Conservation (phyloP, 805 yeast species). For the Yamadazyma akitaensis region DNA sequence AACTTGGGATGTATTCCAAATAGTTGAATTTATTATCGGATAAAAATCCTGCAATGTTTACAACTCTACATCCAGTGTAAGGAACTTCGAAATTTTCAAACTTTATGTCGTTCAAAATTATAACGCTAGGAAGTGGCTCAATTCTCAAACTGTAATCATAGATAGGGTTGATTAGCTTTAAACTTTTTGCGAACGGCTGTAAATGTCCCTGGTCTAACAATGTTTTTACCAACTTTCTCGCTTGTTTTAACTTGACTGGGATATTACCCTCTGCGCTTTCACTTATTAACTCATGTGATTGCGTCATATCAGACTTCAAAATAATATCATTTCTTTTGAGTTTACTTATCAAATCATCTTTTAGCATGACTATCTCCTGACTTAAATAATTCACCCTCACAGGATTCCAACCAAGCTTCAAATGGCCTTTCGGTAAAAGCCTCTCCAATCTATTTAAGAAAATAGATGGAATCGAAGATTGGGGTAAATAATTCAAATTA, state of each 20-base stretch:
- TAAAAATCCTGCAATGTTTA: slow-evolving; percentile 64
- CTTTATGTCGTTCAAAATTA: slow-evolving; percentile 64
- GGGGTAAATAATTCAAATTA: slow-evolving; percentile 49
- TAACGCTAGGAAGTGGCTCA: slow-evolving; percentile 71
- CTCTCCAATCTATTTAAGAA: slow-evolving; percentile 69
- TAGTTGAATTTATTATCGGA: slow-evolving; percentile 48
- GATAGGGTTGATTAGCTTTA: slow-evolving; percentile 66
- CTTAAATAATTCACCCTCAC: slow-evolving; percentile 71
- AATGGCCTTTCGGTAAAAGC: slow-evolving; percentile 28
- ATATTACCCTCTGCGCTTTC: slow-evolving; percentile 19
- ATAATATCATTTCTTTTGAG: slow-evolving; percentile 66
- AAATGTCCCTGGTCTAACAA: slow-evolving; percentile 82
- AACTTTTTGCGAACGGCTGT: slow-evolving; percentile 67
- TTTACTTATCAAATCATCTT: slow-evolving; percentile 72
- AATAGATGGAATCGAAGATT: slow-evolving; percentile 62
- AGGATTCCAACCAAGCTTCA: slow-evolving; percentile 64
- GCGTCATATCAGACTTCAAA: slow-evolving; percentile 42
- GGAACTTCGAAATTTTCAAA: slow-evolving; percentile 71
- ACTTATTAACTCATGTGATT: slow-evolving; percentile 13
- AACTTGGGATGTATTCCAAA: slow-evolving; percentile 67
- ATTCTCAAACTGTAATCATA: slow-evolving; percentile 66
- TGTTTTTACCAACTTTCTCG: slow-evolving; percentile 73
- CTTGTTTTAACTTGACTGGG: slow-evolving; percentile 50
- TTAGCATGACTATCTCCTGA: slow-evolving; percentile 72
- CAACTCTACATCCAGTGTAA: slow-evolving; percentile 76